Percentiles rank a stretch among this genome's conserved stretches.
phyloP scores from a whole-genome alignment of 768 basidiomycete genomes.

The Lanmaoa rubissima region DNA sequence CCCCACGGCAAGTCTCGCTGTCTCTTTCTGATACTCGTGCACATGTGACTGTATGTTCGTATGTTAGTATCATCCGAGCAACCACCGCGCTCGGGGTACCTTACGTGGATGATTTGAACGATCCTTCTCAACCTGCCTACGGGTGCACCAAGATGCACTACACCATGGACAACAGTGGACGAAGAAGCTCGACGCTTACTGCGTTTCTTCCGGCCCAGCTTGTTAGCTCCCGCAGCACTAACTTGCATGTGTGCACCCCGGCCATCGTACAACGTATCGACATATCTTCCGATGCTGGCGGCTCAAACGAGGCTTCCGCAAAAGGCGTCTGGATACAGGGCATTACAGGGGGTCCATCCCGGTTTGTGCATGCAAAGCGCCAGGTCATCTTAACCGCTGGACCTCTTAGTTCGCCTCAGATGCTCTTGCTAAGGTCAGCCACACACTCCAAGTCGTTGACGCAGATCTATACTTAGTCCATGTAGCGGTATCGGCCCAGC shows the following conservation, averaged over 20 bases:
- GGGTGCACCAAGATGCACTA: slow-evolving; percentile 4
- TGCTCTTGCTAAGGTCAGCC: slow-evolving; percentile 35
- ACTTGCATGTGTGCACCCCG: slow-evolving; percentile 12
- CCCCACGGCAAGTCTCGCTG: neutral
- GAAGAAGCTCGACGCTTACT: slow-evolving; percentile 11
- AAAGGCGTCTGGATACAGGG: slow-evolving; percentile 1
- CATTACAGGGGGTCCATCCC: neutral
- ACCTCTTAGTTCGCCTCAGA: slow-evolving; percentile 41
- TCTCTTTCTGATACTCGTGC: too few species aligned
- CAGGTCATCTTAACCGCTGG: slow-evolving; percentile 35
- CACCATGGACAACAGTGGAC: neutral
- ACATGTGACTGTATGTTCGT: too few species aligned
- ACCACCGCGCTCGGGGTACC: too few species aligned
- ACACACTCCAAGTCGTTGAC: too few species aligned
- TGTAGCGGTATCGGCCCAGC: too few species aligned
- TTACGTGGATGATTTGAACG: too few species aligned
- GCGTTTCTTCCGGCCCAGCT: slow-evolving; percentile 15
- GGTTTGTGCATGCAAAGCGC: slow-evolving; percentile 8
- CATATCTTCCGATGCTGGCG: neutral
- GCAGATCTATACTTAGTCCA: too few species aligned
- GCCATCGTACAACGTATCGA: neutral
- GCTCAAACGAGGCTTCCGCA: neutral
- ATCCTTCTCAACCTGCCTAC: neutral
- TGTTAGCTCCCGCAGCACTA: neutral
- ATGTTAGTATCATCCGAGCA: too few species aligned